These are phyloP conservation scores for Termitomyces sp. DNA, from an alignment of 768 basidiomycete species.

Conservation along the genomic window DNA sequence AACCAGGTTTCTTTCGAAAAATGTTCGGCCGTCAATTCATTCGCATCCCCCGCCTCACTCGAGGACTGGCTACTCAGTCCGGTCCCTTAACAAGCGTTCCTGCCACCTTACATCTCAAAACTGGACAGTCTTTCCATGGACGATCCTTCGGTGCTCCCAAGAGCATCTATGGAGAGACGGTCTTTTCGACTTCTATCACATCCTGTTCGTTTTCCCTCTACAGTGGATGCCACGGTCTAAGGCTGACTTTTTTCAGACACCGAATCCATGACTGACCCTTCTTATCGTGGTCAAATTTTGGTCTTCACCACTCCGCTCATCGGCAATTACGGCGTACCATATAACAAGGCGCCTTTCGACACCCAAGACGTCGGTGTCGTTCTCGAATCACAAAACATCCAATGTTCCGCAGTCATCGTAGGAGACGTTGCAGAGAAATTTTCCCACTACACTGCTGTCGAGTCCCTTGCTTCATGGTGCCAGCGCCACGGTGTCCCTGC, in stretches of 20 bases:
- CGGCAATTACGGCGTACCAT: constrained; percentile 96
- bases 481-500: constrained; percentile 85
- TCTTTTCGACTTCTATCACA: constrained; percentile 98
- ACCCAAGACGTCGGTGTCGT: constrained; percentile 79
- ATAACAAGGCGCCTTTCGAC: constrained; percentile 71
- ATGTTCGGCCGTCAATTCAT: constrained; percentile 62
- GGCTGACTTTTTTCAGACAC: constrained; percentile 62
- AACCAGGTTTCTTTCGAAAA: constrained; percentile 22
- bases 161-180: constrained; percentile 94
- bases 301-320: constrained; percentile 99
- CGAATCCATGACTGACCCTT: constrained; percentile 99
- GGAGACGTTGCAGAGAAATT: constrained; percentile 93
- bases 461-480: constrained; percentile 94
- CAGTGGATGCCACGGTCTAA: neutral
- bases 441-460: constrained; percentile 92
- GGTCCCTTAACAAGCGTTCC: constrained; percentile 51
- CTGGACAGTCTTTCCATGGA: constrained; percentile 90
- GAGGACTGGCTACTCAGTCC: constrained; percentile 69
- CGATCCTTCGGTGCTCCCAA: constrained; percentile 85
- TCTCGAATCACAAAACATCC: constrained; percentile 86
- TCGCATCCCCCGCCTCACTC: constrained; percentile 47
- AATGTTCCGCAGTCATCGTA: constrained; percentile 91
- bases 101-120: constrained; percentile 88
- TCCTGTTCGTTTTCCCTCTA: constrained; percentile 63
- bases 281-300: constrained; percentile 95